These are phyloP conservation scores for Aspergillus aculeatus DNA, from an alignment of 2,329 filamentous ascomycete genomes.

Conservation along the genomic window DNA sequence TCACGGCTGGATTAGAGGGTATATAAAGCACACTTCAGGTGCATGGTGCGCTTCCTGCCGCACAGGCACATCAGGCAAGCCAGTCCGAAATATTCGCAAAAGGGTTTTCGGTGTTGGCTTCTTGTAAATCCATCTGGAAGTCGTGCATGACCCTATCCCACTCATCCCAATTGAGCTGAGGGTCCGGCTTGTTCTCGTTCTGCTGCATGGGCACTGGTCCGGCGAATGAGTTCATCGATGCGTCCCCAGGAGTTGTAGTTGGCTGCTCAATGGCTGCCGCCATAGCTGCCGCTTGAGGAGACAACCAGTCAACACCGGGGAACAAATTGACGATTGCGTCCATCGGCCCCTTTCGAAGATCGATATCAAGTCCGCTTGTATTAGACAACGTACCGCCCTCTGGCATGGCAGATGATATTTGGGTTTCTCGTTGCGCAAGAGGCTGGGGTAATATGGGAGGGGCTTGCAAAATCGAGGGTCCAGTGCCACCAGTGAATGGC, in stretches of 20 bases:
- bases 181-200: slow-evolving; percentile 11
- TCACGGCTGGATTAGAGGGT: not conserved
- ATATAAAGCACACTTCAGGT: not conserved
- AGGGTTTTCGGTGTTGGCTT: slow-evolving; percentile 19
- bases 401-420: slow-evolving; percentile 8
- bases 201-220: slow-evolving; percentile 9
- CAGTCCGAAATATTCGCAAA: slow-evolving; percentile 30
- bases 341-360: slow-evolving; percentile 27
- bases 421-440: slow-evolving; percentile 11
- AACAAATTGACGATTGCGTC: slow-evolving; percentile 30
- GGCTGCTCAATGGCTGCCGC: slow-evolving; percentile 1
- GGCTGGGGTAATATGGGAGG: slow-evolving; percentile 22
- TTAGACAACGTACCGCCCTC: slow-evolving; percentile 9
- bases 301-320: slow-evolving; percentile 27
- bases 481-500: slow-evolving; percentile 3
- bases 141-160: slow-evolving; percentile 42
- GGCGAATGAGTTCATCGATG: slow-evolving; percentile 13
- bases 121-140: slow-evolving; percentile 38
- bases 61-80: slow-evolving; percentile 24
- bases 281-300: slow-evolving; percentile 10
- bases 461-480: slow-evolving; percentile 10
- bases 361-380: slow-evolving; percentile 18
- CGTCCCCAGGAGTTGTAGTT: slow-evolving; percentile 10
- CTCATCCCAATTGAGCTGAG: slow-evolving; percentile 33
- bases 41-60: not conserved